These are phyloP conservation scores for Grosmannia huntii DNA, from an alignment of 2,329 filamentous ascomycete species.

Conservation along the genomic window DNA sequence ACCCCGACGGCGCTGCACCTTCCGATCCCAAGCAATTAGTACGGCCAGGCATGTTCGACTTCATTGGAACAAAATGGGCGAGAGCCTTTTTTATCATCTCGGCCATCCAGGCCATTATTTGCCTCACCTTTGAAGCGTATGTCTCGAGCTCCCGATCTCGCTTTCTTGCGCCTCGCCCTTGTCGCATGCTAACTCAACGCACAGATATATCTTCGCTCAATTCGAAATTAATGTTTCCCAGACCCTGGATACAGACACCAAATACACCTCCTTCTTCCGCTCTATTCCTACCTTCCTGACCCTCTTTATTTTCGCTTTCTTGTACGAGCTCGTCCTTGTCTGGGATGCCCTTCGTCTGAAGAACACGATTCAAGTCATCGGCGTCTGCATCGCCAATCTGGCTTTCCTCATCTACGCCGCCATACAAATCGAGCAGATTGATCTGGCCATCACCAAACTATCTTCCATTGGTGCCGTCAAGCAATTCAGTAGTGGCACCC, in stretches of 20 bases:
- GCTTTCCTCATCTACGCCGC: slow-evolving; percentile 86
- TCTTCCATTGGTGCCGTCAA: slow-evolving; percentile 28
- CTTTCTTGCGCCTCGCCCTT: background rate
- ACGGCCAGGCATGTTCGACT: slow-evolving; percentile 48
- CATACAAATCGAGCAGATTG: slow-evolving; percentile 85
- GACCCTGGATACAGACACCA: slow-evolving; percentile 24
- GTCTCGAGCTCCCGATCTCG: slow-evolving; percentile 23
- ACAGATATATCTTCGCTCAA: slow-evolving; percentile 70
- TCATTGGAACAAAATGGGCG: slow-evolving; percentile 76
- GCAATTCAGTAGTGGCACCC: slow-evolving; percentile 20
- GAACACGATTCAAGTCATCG: slow-evolving; percentile 98
- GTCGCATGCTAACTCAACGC: background rate
- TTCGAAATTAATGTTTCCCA: slow-evolving; percentile 56
- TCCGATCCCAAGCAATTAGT: slow-evolving; percentile 19
- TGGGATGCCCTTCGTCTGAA: slow-evolving; percentile 91
- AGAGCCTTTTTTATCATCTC: slow-evolving; percentile 70
- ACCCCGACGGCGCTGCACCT: slow-evolving; percentile 21
- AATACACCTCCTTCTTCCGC: slow-evolving; percentile 41
- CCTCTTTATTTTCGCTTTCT: slow-evolving; percentile 91
- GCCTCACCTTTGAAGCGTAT: slow-evolving; percentile 77
- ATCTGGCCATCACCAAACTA: slow-evolving; percentile 53
- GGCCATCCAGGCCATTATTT: slow-evolving; percentile 63
- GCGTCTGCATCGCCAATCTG: slow-evolving; percentile 82
- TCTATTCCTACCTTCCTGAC: slow-evolving; percentile 92
- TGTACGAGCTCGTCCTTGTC: slow-evolving; percentile 80